Evolutionary conservation across 192 early-diverging fungal genomes (phyloP), one percentile per base, ranked within the genome.

Genomic region (Podila epicladia): DNA sequence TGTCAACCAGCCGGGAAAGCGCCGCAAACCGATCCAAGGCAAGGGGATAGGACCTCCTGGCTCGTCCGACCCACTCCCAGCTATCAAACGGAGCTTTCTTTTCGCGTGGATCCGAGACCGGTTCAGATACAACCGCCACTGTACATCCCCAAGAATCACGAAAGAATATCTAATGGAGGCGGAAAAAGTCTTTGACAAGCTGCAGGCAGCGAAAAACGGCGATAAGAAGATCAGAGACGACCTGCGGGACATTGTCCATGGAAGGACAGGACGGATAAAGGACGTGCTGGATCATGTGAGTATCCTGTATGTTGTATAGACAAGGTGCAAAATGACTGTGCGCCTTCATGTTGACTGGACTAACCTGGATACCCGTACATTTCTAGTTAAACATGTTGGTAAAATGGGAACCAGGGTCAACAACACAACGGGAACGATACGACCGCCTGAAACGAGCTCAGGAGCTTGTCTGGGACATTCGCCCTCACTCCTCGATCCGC

Each of bases 191-290:
- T 53, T 67, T 2, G 11, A 38, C 17, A 65, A 70, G 29, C 33
- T 84, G 51, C 24, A 59, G 48, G 59, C 57, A 20, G 83, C 83
- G 12, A 70, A 59, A 7, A 32, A 72, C 22, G 83, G 75, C 9
- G 69, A 84, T 45, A 20, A 49, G 12, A 68, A 35, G 20, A 20
- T 67, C 26, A 73, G 65, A 53, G 62, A 57, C 4, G 72, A 84
- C 13, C 50, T 84, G 50, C 50, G 61, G 37, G 83, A 84, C 57
- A 26, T 80, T 29, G 68, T 69, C 3, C 63, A 71, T 19, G 83
- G 83, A 59, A 64, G 76, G 11, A 69, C 73, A 11, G 83, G 83
- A 1, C 75, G 83, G 51, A 69, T 84, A n/a, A 74, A 75, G 64
- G 76, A 75, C 29, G 72, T 80, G 29, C 38, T 84, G 19, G 73